Percentiles rank a stretch among this genome's conserved stretches.
These are phyloP conservation scores for Thielaviopsis punctulata DNA, from an alignment of 2,329 filamentous ascomycete genomes.

Conservation along the genomic window DNA sequence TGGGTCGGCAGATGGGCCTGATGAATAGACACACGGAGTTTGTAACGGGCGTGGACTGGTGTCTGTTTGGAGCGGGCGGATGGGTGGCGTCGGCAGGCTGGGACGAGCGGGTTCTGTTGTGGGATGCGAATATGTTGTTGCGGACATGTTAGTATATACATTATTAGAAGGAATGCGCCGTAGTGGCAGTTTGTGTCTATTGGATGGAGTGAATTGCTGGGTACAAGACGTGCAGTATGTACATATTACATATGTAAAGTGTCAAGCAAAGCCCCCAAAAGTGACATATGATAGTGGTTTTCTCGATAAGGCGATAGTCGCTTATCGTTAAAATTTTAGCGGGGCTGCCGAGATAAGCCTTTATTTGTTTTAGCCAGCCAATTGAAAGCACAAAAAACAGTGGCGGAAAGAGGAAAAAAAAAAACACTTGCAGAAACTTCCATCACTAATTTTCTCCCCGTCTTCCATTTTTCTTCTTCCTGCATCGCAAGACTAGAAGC, in stretches of 20 bases:
- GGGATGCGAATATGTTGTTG: constrained; percentile 55
- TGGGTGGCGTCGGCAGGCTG: constrained; percentile 92
- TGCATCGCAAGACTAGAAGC: not conserved
- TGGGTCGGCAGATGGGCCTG: constrained; percentile 58
- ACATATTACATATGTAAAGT: too few species aligned
- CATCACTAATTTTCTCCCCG: not conserved
- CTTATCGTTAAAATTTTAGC: not conserved
- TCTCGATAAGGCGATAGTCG: not conserved
- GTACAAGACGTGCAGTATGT: too few species aligned
- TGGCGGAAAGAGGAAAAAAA: not conserved
- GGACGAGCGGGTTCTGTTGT: constrained; percentile 82
- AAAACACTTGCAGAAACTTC: not conserved
- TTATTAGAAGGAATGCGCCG: too few species aligned
- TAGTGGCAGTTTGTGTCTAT: too few species aligned
- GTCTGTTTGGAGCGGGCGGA: constrained; percentile 81
- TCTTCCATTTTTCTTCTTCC: not conserved
- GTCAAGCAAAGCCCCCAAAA: too few species aligned
- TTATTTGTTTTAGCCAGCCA: not conserved
- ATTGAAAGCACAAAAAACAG: not conserved
- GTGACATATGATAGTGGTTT: not conserved
- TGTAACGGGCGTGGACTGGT: constrained; percentile 93
- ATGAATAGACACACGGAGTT: constrained; percentile 96
- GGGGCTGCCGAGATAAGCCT: not conserved
- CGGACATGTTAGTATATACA: not conserved
- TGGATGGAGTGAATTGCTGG: too few species aligned